Evolutionary conservation across 2,329 filamentous ascomycete genomes (phyloP), one percentile per base, ranked within the genome.

Genomic region (Nigrospora osmanthi): DNA sequence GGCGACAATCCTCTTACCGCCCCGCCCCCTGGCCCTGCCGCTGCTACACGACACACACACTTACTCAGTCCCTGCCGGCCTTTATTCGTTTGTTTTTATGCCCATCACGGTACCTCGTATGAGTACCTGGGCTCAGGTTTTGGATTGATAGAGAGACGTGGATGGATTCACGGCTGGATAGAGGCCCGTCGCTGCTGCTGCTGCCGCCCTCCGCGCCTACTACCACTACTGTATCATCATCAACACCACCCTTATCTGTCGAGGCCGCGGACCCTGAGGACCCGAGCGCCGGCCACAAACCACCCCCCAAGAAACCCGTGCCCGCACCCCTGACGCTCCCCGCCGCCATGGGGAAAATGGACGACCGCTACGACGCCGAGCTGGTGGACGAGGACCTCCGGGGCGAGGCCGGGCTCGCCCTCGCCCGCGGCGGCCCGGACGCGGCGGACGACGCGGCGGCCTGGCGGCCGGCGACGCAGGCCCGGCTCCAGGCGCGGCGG

Each of bases 381-480:
- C 23, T 28, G 23, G 23, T 28, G 5, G 23, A 10, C 23, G 23
- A 28, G 23, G 23, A 28, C 5, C 23, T 28, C 23, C 23, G 23
- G 23, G 9, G 23, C 23, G 23, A 28, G 23, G 23, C 23, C 5
- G 23, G 5, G 19, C 19, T 23, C 19, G 7, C 19, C 19, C 19
- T 23, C 19, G 4, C 7, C 19, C 4, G 19, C 19, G 19, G 19
- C 19, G 19, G 19, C 19, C 19, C 4, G 19, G 19, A 23, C 19
- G 19, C 4, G 19, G 19, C 4, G 19, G 19, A 23, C 4, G 19
- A 4, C 2, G 23, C 23, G 23, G 23, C 23, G 23, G 19, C 52
- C 36, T 62, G 59, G 59, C 63, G 55, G 44, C 59, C 60, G 19
- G 48, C 55, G 2, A 45, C 56, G 11, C 46, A 52, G 1, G 42